A percentile compares a stretch with the other conserved stretches of the same genome.
Evolutionary conservation across 2,329 filamentous ascomycete genomes (phyloP).

Genomic region (Fusarium globosum): DNA sequence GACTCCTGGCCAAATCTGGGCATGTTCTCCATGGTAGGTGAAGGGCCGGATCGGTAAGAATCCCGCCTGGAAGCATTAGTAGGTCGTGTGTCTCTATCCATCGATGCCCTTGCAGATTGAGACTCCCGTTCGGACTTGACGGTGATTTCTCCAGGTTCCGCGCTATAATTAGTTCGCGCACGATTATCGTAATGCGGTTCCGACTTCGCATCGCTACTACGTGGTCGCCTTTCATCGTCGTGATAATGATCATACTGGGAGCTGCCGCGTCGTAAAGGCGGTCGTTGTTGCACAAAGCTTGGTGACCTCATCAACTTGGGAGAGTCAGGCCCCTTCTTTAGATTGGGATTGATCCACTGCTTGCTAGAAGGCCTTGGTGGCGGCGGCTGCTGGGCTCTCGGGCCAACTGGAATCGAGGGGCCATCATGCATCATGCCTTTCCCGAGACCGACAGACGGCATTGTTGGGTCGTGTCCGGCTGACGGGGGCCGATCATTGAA

Average conservation of each 20-base stretch:
- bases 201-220: constrained; percentile 65
- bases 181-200: constrained; percentile 54
- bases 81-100: constrained; percentile 39
- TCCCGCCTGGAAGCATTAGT: constrained; percentile 30
- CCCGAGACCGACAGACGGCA: constrained; percentile 55
- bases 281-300: constrained; percentile 59
- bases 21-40: constrained; percentile 39
- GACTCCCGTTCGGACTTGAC: constrained; percentile 55
- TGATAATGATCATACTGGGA: constrained; percentile 53
- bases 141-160: constrained; percentile 60
- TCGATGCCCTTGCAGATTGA: constrained; percentile 46
- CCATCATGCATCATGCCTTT: constrained; percentile 56
- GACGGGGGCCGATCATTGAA: constrained; percentile 62
- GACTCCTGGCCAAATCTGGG: constrained; percentile 26
- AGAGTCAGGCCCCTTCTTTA: constrained; percentile 64
- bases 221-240: constrained; percentile 57
- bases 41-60: constrained; percentile 33
- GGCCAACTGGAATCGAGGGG: constrained; percentile 64
- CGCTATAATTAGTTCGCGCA: constrained; percentile 54
- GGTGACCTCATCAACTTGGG: constrained; percentile 63
- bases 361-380: constrained; percentile 63
- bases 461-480: constrained; percentile 52
- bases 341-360: constrained; percentile 68
- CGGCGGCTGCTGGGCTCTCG: constrained; percentile 62
- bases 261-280: constrained; percentile 52